Evolutionary conservation across 2,329 filamentous ascomycete genomes (phyloP).

Genomic region (Blumeria graminis): DNA sequence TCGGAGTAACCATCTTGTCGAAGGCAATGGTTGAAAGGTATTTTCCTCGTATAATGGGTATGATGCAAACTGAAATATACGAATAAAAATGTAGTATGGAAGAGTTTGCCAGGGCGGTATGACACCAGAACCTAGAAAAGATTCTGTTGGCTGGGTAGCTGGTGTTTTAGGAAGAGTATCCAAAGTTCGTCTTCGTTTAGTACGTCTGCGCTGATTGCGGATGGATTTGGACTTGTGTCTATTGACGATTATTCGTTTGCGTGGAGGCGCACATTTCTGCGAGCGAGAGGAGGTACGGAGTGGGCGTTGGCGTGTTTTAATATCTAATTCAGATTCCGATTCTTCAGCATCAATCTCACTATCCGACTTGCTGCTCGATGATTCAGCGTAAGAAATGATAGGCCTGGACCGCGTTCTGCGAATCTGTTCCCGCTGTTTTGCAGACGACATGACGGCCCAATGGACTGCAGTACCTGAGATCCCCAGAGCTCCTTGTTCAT

Average conservation of each 20-base stretch:
- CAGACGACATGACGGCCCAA: neutral
- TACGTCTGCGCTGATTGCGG: constrained; percentile 1
- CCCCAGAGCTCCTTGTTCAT: too few relatives aligned
- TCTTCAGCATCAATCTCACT: neutral
- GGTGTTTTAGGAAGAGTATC: constrained; percentile 2
- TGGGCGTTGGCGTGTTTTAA: neutral
- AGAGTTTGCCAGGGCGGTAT: constrained; percentile 35
- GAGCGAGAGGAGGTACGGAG: neutral
- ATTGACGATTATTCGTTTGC: neutral
- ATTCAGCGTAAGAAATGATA: neutral
- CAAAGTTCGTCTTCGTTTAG: constrained; percentile 7
- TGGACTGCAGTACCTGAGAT: neutral
- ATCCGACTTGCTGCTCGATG: neutral
- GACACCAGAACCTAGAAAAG: constrained; percentile 10
- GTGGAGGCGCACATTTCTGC: neutral
- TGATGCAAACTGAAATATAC: constrained; percentile 46
- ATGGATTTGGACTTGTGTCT: neutral
- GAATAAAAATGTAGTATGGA: constrained; percentile 42
- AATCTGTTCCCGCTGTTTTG: neutral
- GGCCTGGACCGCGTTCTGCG: constrained; percentile 1
- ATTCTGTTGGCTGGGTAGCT: neutral
- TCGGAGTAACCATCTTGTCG: constrained; percentile 38
- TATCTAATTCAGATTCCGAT: neutral
- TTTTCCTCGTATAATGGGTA: constrained; percentile 27
- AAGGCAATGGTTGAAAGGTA: constrained; percentile 19